A percentile compares a stretch with the other conserved stretches of the same genome.
phyloP scores from a whole-genome alignment of 2,329 filamentous ascomycete species.

The Fusarium brachygibbosum region DNA sequence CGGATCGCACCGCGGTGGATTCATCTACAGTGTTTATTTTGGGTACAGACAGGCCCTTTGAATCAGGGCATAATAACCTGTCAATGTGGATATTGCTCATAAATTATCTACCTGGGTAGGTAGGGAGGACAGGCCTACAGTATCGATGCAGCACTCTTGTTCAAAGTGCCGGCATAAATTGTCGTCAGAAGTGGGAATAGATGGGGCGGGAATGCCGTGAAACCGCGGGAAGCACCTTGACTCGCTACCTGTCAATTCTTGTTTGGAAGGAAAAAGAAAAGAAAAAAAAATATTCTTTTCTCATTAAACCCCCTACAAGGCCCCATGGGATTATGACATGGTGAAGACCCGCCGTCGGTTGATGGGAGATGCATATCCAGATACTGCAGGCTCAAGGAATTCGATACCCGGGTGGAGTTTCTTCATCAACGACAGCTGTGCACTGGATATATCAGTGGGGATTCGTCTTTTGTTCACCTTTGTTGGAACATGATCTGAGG shows the following conservation, averaged over 20 bases:
- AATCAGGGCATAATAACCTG: not conserved
- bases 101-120: not conserved
- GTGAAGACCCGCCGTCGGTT: conserved; percentile 16
- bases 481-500: conserved; percentile 27
- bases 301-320: no score
- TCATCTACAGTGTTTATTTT: not conserved
- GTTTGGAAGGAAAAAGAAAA: conserved; percentile 18
- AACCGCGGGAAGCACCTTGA: conserved; percentile 29
- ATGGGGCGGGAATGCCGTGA: conserved; percentile 42
- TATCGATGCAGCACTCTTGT: conserved; percentile 13
- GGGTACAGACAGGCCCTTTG: not conserved
- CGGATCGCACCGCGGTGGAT: conserved; percentile 7
- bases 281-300: not conserved
- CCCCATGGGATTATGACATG: not conserved
- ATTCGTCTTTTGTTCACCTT: not conserved
- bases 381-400: not conserved
- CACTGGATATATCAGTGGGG: conserved; percentile 4
- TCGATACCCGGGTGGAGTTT: conserved; percentile 18
- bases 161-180: conserved; percentile 41
- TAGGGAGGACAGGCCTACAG: not conserved
- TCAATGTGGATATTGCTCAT: not conserved
- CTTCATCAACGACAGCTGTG: conserved; percentile 5
- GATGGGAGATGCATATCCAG: conserved; percentile 8
- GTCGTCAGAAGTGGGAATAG: conserved; percentile 42
- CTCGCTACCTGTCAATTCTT: conserved; percentile 7